Conservation (phyloP, 2,329 filamentous ascomycete species). For the Chrysosporium queenslandicum region DNA sequence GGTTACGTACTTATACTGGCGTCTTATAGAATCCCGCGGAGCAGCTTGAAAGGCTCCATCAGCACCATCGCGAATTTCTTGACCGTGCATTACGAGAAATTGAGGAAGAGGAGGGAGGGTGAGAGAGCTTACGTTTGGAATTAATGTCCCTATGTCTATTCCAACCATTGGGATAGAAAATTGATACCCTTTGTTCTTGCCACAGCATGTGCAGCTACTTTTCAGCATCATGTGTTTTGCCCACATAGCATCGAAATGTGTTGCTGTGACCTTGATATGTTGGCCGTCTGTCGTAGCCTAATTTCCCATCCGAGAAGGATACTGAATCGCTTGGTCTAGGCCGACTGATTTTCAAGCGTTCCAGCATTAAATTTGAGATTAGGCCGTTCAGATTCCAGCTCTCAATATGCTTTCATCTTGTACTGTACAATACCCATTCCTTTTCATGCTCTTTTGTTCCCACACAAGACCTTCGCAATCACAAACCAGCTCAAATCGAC, state of each 20-base stretch:
- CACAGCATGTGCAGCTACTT: background rate
- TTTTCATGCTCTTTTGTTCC: background rate
- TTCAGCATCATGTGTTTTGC: background rate
- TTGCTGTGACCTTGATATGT: background rate
- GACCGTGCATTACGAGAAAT: constrained; percentile 23
- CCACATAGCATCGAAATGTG: background rate
- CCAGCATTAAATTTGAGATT: too few relatives aligned
- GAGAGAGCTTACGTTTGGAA: background rate
- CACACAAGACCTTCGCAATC: constrained; percentile 17
- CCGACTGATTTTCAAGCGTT: too few relatives aligned
- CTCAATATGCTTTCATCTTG: too few relatives aligned
- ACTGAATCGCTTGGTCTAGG: background rate
- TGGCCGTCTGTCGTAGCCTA: too few relatives aligned
- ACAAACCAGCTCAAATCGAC: constrained; percentile 31
- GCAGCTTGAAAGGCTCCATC: constrained; percentile 60
- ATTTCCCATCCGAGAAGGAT: too few relatives aligned
- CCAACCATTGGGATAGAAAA: background rate
- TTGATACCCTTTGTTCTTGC: background rate
- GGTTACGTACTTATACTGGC: constrained; percentile 39
- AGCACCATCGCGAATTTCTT: constrained; percentile 55
- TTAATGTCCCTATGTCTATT: background rate
- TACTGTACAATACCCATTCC: background rate
- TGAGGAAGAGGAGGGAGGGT: background rate
- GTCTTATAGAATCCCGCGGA: constrained; percentile 55
- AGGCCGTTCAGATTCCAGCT: too few relatives aligned